Percentiles rank a stretch among this genome's conserved stretches.
phyloP scores from a whole-genome alignment of 1,139 yeast genomes.

The Blastobotrys capitulatus region DNA sequence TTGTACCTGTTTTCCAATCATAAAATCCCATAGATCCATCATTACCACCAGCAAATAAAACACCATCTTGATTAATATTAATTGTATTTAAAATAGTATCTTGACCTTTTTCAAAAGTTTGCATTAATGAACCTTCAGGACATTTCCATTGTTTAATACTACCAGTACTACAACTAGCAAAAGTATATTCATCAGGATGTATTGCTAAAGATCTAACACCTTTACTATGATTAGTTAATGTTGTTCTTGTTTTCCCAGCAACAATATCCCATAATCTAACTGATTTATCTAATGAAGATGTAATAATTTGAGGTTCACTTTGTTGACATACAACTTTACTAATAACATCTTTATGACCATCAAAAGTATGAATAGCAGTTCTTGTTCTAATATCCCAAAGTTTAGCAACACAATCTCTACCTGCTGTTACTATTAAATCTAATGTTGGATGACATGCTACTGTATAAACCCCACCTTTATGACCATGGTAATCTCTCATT shows the following conservation, averaged over 20 bases:
- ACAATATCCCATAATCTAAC: conserved; percentile 83
- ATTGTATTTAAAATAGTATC: conserved; percentile 63
- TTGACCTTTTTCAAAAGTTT: conserved; percentile 43
- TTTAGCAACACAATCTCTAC: conserved; percentile 79
- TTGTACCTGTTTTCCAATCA: conserved; percentile 69
- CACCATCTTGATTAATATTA: conserved; percentile 59
- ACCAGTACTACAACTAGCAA: conserved; percentile 78
- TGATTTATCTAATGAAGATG: conserved; percentile 82
- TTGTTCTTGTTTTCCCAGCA: conserved; percentile 54
- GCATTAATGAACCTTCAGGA: conserved; percentile 70
- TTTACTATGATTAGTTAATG: conserved; percentile 78
- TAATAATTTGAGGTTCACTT: conserved; percentile 78
- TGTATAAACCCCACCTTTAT: conserved; percentile 82
- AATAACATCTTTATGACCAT: conserved; percentile 78
- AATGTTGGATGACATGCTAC: conserved; percentile 82
- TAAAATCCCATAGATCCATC: conserved; percentile 73
- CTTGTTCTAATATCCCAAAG: conserved; percentile 93
- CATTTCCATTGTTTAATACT: conserved; percentile 77
- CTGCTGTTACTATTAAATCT: conserved; percentile 83
- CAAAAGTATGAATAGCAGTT: conserved; percentile 64
- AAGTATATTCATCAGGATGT: conserved; percentile 68
- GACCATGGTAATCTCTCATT: conserved; percentile 89
- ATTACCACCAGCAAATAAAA: conserved; percentile 78
- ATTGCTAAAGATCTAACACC: conserved; percentile 68
- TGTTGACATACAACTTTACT: conserved; percentile 61